Evolutionary conservation across 345 rosid species (phyloP), one percentile per base, ranked within the genome.

Genomic region (Eucalyptus decipiens): DNA sequence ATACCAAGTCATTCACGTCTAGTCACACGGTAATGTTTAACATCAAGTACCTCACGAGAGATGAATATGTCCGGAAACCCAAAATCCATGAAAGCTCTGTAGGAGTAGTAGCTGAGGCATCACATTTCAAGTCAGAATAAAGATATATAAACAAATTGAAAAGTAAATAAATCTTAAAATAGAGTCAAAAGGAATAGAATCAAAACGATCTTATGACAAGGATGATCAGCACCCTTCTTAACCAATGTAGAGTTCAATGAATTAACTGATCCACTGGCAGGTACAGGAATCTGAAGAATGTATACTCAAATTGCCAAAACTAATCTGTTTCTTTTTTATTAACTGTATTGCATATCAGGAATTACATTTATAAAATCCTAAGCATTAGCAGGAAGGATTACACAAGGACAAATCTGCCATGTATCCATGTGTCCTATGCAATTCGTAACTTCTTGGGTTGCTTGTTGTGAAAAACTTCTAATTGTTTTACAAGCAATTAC

Each of bases 31-130:
- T 21, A 76, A 76, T 76, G 42, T 52, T 86, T 15, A 49, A 88
- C 87, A 76, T 87, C 37, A 11, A 62, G 80, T 96, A 98, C 99
- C 99, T 98, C 99, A n/a, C 97, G 98, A 58, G 99, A 97, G 92
- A 97, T 93, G 91, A 96, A 98, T 88, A 96, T 92, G 90, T 96
- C 96, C 14, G 95, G 95, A 92, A 95, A 97, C 87, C 99, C 99
- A 90, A 94, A 96, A 92, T 98, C 99, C 90, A 93, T 89, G 93
- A 85, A 96, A 58, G 98, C 99, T 90, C 86, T 93, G 89, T 95
- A 96, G 49, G 99, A 97, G 92, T 97, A 97, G 95, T 98, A 96
- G 94, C 99, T 97, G 96, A 88, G 72, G 45, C 49, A 76, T 76
- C 47, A 76, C 30, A 21, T 76, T 11, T 88, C 86, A 69, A 62